Evolutionary conservation across 139 green algal species (phyloP).

Genomic region (Nannochloris sp.): DNA sequence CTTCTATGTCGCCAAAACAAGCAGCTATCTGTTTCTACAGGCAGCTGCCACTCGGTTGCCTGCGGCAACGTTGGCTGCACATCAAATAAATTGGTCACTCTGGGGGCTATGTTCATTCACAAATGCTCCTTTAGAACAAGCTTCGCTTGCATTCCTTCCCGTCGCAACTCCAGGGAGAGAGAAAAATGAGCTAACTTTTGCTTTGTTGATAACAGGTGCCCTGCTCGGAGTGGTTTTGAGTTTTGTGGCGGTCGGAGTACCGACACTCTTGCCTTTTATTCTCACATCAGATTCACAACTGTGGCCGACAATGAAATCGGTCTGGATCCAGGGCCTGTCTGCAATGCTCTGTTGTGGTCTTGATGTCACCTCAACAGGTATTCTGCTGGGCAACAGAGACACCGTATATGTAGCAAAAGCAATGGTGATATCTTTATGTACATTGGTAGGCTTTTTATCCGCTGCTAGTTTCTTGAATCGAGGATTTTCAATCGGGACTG

Average conservation of each 20-base stretch:
- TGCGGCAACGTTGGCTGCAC: conserved; percentile 46
- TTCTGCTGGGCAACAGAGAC: conserved; percentile 42
- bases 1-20: conserved; percentile 59
- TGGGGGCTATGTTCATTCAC: conserved; percentile 49
- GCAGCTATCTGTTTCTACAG: conserved; percentile 53
- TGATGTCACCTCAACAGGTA: conserved; percentile 45
- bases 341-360: conserved; percentile 47
- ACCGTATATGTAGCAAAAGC: conserved; percentile 29
- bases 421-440: conserved; percentile 41
- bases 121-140: conserved; percentile 51
- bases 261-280: conserved; percentile 22
- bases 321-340: conserved; percentile 23
- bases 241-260: conserved; percentile 21
- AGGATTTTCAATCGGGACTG: conserved; percentile 27
- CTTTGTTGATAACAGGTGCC: conserved; percentile 27
- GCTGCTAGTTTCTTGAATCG: conserved; percentile 12
- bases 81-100: conserved; percentile 47
- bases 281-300: conserved; percentile 41
- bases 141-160: conserved; percentile 50
- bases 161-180: not conserved
- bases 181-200: conserved; percentile 8
- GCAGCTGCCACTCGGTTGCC: conserved; percentile 40
- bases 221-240: conserved; percentile 24
- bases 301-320: conserved; percentile 40
- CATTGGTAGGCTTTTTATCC: conserved; percentile 37